Base-by-base conservation (phyloP, 495 filamentous ascomycete genomes). In the Neurospora sp. region DNA sequence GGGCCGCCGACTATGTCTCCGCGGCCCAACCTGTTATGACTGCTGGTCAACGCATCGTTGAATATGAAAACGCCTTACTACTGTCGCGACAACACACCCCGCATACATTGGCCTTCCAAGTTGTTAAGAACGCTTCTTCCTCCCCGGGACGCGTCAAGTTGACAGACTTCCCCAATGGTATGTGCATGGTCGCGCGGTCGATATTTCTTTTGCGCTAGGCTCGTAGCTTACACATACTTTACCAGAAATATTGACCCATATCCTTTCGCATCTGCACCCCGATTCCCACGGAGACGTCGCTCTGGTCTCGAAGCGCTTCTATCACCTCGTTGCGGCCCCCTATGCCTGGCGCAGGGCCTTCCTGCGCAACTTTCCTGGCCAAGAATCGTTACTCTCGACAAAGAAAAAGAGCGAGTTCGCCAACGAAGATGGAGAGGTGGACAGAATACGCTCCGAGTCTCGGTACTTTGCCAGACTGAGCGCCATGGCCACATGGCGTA, bases 291-390 rank as follows among this genome's bases (percentile, higher is more conserved):
- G 88, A 7, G 85, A 91, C 7, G 90, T 95, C 3, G 88, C 93
- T 10, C 83, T 94, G 53, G 94, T 98, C 20, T 97, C 93, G 39
- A 90, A 89, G 76, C 92, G 91, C 69, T 95, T 97, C 80, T 91
- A 96, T 79, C 82, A 84, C 44, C 83, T 98, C 72, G 91, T 97
- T 61, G 97, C 92, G 3, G 93, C 91, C 2, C 94, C 93, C 3
- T 93, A 97, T 81, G 93, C 94, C 3, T 98, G 94, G 94, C 87
- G 93, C 68, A 91, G 90, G 72, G 94, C 94, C 2, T 98, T 98
- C 76, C 88, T 92, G 61, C 92, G 94, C 14, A 95, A 89, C 84
- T 98, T 98, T 78, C 92, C 92, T 0, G 94, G 91, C 0, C 88
- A 89, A 5, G 88, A 91, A 72, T 82, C 82, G 7, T 71, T 86